Evolutionary conservation across 176 grass and related monocot genomes (phyloP).

Genomic region (Cenchrus americanus): DNA sequence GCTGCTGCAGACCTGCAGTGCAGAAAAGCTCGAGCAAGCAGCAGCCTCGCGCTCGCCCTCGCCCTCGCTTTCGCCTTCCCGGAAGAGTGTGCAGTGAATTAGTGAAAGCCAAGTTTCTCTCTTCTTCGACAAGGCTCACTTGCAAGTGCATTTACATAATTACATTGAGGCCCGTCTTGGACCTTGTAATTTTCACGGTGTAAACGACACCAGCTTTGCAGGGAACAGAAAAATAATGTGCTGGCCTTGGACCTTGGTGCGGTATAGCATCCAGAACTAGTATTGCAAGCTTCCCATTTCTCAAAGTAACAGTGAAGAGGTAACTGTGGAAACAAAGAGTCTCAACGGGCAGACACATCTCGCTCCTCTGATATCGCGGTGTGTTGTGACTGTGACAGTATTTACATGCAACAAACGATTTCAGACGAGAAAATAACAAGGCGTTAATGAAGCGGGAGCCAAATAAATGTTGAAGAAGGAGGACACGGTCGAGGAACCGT

Average conservation of each 20-base stretch:
- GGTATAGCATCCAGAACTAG: background rate
- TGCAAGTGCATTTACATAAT: background rate
- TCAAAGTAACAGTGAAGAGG: background rate
- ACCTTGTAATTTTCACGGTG: background rate
- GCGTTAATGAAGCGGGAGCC: background rate
- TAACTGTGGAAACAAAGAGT: background rate
- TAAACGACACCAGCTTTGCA: background rate
- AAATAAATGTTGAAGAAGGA: background rate
- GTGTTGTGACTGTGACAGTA: conserved; percentile 18
- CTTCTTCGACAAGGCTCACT: background rate
- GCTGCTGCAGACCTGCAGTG: background rate
- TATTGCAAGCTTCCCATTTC: background rate
- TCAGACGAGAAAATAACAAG: background rate
- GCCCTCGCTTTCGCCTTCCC: no score
- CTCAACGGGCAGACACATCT: background rate
- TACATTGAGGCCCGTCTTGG: background rate
- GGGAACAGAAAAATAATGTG: background rate
- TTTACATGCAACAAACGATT: conserved; percentile 20
- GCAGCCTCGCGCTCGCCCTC: background rate
- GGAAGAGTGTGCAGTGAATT: background rate
- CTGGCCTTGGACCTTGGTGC: no score
- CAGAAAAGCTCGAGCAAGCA: background rate
- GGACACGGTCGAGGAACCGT: background rate
- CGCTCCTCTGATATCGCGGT: no score
- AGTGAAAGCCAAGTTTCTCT: background rate